Percentiles rank a stretch among this genome's conserved stretches.
phyloP scores from a whole-genome alignment of 2,329 filamentous ascomycete species.

The Colletotrichum lindemuthianum region DNA sequence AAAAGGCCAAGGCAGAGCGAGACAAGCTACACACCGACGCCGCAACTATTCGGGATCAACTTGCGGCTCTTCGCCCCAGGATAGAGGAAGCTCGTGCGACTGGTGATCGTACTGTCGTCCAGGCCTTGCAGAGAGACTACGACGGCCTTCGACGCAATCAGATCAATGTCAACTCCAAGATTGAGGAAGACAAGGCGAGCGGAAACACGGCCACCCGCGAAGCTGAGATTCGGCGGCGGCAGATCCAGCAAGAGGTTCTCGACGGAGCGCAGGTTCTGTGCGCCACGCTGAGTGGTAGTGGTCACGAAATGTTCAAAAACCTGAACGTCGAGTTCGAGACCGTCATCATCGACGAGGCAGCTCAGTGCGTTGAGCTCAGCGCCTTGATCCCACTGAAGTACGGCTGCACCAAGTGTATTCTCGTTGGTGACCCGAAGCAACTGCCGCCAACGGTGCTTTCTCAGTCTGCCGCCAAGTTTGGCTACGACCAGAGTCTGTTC shows the following conservation, averaged over 20 bases:
- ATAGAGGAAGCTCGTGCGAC: constrained; percentile 71
- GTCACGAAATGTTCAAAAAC: constrained; percentile 96
- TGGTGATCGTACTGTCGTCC: constrained; percentile 55
- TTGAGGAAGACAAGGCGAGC: constrained; percentile 87
- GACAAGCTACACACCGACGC: constrained; percentile 73
- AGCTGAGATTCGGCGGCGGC: constrained; percentile 83
- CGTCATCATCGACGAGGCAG: constrained; percentile 97
- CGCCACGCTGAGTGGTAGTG: constrained; percentile 92
- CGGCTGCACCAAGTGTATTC: constrained; percentile 93
- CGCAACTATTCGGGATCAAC: constrained; percentile 77
- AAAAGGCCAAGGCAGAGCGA: constrained; percentile 64
- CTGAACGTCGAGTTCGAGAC: constrained; percentile 97
- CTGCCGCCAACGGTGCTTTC: constrained; percentile 95
- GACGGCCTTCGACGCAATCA: constrained; percentile 82
- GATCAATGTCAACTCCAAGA: constrained; percentile 77
- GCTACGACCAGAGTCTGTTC: constrained; percentile 98
- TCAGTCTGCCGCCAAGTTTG: constrained; percentile 88
- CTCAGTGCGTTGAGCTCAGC: constrained; percentile 96
- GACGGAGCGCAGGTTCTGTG: constrained; percentile 93
- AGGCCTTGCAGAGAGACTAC: constrained; percentile 77
- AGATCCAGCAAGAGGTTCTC: constrained; percentile 90
- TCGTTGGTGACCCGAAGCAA: constrained; percentile 98
- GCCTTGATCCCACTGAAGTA: constrained; percentile 98
- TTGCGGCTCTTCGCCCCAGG: constrained; percentile 76
- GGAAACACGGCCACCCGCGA: constrained; percentile 85